Evolutionary conservation across 495 filamentous ascomycete species (phyloP), one percentile per base, ranked within the genome.

Genomic region (Aspergillus panamensis): DNA sequence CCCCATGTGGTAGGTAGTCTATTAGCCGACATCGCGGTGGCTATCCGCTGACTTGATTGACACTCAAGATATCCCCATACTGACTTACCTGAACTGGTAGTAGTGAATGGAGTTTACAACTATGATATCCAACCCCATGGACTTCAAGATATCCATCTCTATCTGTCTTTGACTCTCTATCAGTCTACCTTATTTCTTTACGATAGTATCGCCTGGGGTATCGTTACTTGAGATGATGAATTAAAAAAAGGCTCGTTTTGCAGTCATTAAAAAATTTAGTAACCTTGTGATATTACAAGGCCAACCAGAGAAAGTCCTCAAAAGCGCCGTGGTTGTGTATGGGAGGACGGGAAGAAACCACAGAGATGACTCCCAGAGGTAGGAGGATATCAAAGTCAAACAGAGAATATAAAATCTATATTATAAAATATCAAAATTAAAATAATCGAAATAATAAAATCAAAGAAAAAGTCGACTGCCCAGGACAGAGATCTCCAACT

Each of bases 251-350:
- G 37, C 7, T 40, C 9, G 16, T 40, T 40, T 9, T 2, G 2
- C 8, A 40, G 12, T 13, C 37, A 40, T 25, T 25, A 25, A 25
- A 2, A 25, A 25, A 2, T 25, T 25, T 25, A 25, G 25, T 25
- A 2, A 25, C 25, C 25, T n/a, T n/a, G n/a, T 25, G 25, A 5
- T 25, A 25, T 25, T 25, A 5, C 25, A 25, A 25, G 5, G 25
- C 25, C 25, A 25, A 25, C 25, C 25, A 25, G 25, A 25, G 25
- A 25, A 25, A 5, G 25, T 25, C 5, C 2, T 25, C 5, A 45
- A 50, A 57, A 21, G 43, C 5, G 53, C 53, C 53, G 16, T 55
- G 30, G 30, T 14, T 48, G 31, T n/a, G 9, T 45, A 19, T 16
- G 3, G 8, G 30, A 35, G 12, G 44, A 48, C 33, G 37, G 30